Percentiles rank a stretch among this genome's conserved stretches.
Evolutionary conservation across 2,329 filamentous ascomycete genomes (phyloP).

Genomic region (Xylaria multiplex): DNA sequence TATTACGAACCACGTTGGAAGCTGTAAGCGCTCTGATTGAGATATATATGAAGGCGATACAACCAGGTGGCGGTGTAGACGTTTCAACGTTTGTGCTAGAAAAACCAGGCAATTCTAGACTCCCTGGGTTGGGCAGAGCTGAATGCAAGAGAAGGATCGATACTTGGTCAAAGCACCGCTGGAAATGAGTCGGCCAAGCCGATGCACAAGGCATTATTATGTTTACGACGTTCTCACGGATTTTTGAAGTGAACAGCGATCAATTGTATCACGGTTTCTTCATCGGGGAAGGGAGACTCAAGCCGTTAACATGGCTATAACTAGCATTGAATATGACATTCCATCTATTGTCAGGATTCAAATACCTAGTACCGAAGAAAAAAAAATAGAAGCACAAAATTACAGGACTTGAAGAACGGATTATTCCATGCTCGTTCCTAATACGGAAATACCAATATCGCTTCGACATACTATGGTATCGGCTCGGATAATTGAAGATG

Average conservation of each 20-base stretch:
- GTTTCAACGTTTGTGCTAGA: not conserved
- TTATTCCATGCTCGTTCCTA: too few species aligned
- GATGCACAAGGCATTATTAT: not conserved
- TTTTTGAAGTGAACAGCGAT: not conserved
- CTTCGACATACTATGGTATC: not conserved
- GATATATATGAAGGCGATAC: not conserved
- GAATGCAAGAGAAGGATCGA: not conserved
- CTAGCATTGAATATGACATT: not conserved
- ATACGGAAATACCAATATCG: not conserved
- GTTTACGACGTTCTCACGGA: too few species aligned
- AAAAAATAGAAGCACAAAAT: constrained; percentile 1
- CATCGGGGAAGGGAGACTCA: not conserved
- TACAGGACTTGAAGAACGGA: not conserved
- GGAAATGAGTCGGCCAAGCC: constrained; percentile 5
- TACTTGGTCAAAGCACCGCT: not conserved
- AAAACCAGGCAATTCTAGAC: not conserved
- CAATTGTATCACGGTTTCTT: constrained; percentile 4
- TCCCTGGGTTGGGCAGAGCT: not conserved
- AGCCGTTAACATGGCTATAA: not conserved
- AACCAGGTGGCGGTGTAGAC: constrained; percentile 1
- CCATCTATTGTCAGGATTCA: not conserved
- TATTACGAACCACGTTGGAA: not conserved
- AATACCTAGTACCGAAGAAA: not conserved
- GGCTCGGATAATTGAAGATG: too few species aligned
- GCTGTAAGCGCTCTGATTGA: not conserved